These are phyloP conservation scores for Chrysanthemum seticuspe DNA, from an alignment of 129 eudicot genomes.

Conservation along the genomic window DNA sequence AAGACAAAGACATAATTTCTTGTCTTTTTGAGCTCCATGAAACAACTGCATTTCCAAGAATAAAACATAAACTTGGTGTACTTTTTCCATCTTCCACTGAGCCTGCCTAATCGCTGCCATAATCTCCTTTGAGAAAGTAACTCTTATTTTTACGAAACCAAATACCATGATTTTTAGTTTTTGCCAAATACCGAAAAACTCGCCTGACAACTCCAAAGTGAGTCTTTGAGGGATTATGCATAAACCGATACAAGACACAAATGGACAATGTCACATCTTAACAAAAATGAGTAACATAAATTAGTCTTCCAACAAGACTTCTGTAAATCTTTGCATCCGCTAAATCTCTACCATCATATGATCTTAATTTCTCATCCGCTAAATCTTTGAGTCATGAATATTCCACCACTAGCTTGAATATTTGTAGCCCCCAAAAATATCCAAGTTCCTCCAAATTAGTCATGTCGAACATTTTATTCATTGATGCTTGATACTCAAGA, in stretches of 20 bases:
- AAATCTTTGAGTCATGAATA: conserved; percentile 4
- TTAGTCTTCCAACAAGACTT: neutral
- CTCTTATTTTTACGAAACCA: neutral
- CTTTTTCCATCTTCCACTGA: neutral
- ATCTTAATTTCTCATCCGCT: neutral
- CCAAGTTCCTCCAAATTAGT: neutral
- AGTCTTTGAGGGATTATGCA: neutral
- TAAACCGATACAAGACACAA: neutral
- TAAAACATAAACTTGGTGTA: neutral
- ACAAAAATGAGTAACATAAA: conserved; percentile 11
- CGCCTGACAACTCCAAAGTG: too few relatives aligned
- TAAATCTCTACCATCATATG: neutral
- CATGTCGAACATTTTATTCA: conserved; percentile 10
- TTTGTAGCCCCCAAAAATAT: neutral
- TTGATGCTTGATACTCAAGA: conserved; percentile 3
- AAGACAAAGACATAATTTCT: neutral
- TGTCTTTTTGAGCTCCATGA: neutral
- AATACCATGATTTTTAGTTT: conserved; percentile 1
- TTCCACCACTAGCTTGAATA: neutral
- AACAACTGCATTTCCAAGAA: neutral
- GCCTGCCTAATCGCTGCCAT: neutral
- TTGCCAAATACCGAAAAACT: neutral
- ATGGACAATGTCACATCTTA: neutral
- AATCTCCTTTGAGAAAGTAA: neutral
- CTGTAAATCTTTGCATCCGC: neutral